Evolutionary conservation across 805 yeast genomes (phyloP).

Genomic region (Millerozyma miso): DNA sequence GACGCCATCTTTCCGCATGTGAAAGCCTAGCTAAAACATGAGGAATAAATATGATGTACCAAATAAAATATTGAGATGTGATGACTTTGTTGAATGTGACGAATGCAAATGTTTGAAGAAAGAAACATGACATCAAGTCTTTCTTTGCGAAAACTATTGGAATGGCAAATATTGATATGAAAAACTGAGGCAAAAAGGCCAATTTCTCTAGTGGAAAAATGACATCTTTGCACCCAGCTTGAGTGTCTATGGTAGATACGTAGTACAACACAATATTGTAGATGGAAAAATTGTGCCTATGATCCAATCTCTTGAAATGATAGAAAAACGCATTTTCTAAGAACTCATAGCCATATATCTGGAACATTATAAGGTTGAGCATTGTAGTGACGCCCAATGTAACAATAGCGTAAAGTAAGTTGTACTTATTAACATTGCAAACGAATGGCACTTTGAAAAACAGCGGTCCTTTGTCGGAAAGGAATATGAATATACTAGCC

Average conservation of each 20-base stretch:
- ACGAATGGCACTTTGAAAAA: slow-evolving; percentile 21
- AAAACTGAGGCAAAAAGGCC: slow-evolving; percentile 83
- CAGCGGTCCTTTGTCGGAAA: slow-evolving; percentile 22
- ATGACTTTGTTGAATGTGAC: slow-evolving; percentile 53
- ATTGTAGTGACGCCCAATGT: slow-evolving; percentile 40
- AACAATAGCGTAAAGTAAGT: slow-evolving; percentile 25
- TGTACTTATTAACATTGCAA: slow-evolving; percentile 36
- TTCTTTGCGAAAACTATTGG: slow-evolving; percentile 44
- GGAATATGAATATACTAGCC: slow-evolving; percentile 59
- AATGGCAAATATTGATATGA: slow-evolving; percentile 52
- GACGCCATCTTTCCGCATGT: slow-evolving; percentile 14
- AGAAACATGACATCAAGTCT: slow-evolving; percentile 31
- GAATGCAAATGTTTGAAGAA: slow-evolving; percentile 41
- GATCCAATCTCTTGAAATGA: slow-evolving; percentile 81
- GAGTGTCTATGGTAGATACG: slow-evolving; percentile 37
- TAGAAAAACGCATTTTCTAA: slow-evolving; percentile 75
- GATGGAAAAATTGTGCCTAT: slow-evolving; percentile 89
- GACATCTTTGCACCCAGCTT: background rate
- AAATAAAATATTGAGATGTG: slow-evolving; percentile 93
- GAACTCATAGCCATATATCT: slow-evolving; percentile 69
- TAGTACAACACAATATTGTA: slow-evolving; percentile 74
- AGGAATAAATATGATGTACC: slow-evolving; percentile 88
- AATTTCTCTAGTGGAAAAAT: slow-evolving; percentile 41
- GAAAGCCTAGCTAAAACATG: slow-evolving; percentile 52
- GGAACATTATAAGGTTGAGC: slow-evolving; percentile 59